Conservation (phyloP, 1,284 basidiomycete species). For the Leccinum subspadiceum region DNA sequence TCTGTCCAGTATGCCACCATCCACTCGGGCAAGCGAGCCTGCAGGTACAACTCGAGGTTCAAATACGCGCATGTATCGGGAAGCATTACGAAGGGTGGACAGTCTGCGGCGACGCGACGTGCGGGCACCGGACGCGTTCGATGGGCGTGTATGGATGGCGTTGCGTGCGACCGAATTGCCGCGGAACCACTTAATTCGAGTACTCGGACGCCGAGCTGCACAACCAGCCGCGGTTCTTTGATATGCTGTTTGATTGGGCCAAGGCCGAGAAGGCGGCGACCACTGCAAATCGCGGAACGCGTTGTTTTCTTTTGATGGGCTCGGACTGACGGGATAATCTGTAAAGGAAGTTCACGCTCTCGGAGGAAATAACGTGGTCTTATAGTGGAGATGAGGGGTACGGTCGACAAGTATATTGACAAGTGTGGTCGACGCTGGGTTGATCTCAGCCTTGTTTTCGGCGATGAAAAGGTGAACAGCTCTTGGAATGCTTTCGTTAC, state of each 20-base stretch:
- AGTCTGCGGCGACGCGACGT: conserved; percentile 85
- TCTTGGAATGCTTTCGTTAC: too few species aligned
- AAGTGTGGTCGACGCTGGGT: too few species aligned
- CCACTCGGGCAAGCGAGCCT: conserved; percentile 60
- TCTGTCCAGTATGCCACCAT: conserved; percentile 64
- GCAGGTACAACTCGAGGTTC: conserved; percentile 81
- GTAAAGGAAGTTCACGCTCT: too few species aligned
- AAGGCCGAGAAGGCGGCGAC: conserved; percentile 52
- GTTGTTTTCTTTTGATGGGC: too few species aligned
- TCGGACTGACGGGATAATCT: too few species aligned
- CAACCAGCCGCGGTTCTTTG: conserved; percentile 83
- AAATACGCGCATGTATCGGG: conserved; percentile 76
- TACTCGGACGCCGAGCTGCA: conserved; percentile 85
- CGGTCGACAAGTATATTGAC: too few species aligned
- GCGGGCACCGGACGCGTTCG: conserved; percentile 81
- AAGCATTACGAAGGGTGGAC: conserved; percentile 91
- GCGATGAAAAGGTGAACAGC: too few species aligned
- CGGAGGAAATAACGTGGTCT: too few species aligned
- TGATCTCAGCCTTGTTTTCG: too few species aligned
- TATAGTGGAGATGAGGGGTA: too few species aligned
- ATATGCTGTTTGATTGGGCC: conserved; percentile 72
- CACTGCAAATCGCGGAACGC: too few species aligned
- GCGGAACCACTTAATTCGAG: conserved; percentile 73
- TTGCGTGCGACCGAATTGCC: conserved; percentile 72
- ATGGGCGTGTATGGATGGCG: conserved; percentile 89